Conservation (phyloP, 331 rosid species). For the Malus hybrid region DNA sequence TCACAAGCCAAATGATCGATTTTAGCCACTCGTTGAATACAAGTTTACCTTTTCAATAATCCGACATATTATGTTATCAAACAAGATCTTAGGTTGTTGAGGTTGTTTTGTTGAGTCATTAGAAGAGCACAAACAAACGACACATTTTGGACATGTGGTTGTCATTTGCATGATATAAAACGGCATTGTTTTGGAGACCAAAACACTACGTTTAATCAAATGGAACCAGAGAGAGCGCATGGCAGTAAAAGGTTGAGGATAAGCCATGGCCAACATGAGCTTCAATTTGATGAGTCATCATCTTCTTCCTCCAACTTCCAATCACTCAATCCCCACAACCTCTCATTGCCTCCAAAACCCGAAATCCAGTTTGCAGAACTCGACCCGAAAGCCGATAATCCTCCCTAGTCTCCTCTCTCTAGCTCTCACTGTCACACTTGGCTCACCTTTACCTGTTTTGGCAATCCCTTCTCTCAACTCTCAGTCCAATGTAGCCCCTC, state of each 20-base stretch:
- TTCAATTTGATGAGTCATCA: constrained; percentile 17
- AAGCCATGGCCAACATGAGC: constrained; percentile 21
- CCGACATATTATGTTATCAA: no score
- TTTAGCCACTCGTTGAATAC: no score
- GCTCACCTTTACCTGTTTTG: constrained; percentile 47
- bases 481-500: constrained; percentile 47
- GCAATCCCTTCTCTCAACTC: constrained; percentile 75
- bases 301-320: constrained; percentile 32
- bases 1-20: no score
- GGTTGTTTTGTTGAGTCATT: not conserved
- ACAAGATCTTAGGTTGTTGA: no score
- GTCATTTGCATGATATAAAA: not conserved
- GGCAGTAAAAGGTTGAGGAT: not conserved
- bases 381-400: constrained; percentile 20
- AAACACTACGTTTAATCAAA: not conserved
- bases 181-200: not conserved
- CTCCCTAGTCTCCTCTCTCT: constrained; percentile 58
- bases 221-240: not conserved
- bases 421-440: constrained; percentile 48
- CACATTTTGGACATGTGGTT: not conserved
- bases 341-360: constrained; percentile 18
- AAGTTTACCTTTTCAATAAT: no score
- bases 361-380: constrained; percentile 7
- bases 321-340: constrained; percentile 13
- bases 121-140: not conserved